These are phyloP conservation scores for Terfezia boudieri DNA, from an alignment of 495 filamentous ascomycete genomes.

Conservation along the genomic window DNA sequence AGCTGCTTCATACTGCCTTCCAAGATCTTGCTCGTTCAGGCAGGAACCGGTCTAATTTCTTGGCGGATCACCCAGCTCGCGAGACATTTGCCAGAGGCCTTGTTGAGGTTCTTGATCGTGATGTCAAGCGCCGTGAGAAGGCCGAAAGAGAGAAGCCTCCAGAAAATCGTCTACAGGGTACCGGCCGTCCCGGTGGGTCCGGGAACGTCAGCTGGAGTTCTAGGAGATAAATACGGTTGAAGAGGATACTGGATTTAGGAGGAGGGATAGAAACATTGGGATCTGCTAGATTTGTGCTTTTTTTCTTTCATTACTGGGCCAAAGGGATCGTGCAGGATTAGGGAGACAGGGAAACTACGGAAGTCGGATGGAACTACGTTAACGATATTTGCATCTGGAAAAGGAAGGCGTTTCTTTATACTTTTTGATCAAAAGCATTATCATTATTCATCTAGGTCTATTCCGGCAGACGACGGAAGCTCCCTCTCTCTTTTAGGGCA, in stretches of 20 bases:
- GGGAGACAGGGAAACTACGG: not conserved
- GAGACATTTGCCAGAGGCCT: constrained; percentile 22
- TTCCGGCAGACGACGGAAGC: not conserved
- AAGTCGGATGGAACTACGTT: not conserved
- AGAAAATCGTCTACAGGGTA: not conserved
- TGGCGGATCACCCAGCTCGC: constrained; percentile 23
- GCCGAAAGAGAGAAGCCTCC: not conserved
- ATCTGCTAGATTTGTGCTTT: not conserved
- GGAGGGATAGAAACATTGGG: not conserved
- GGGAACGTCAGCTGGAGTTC: not conserved
- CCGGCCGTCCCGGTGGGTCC: not conserved
- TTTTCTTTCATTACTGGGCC: not conserved
- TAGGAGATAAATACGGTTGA: not conserved
- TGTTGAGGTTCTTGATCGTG: constrained; percentile 21
- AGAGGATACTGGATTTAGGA: not conserved
- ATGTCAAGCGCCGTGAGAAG: not conserved
- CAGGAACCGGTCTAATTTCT: constrained; percentile 5
- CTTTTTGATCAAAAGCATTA: not conserved
- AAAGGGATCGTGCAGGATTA: not conserved
- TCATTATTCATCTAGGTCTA: not conserved
- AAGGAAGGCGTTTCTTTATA: not conserved
- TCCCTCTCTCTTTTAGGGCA: not conserved
- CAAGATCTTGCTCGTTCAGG: constrained; percentile 8
- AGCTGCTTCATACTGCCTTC: constrained; percentile 19
- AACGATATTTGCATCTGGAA: not conserved